Conservation (phyloP, 1,284 basidiomycete species). For the Boletus semigastroideus region DNA sequence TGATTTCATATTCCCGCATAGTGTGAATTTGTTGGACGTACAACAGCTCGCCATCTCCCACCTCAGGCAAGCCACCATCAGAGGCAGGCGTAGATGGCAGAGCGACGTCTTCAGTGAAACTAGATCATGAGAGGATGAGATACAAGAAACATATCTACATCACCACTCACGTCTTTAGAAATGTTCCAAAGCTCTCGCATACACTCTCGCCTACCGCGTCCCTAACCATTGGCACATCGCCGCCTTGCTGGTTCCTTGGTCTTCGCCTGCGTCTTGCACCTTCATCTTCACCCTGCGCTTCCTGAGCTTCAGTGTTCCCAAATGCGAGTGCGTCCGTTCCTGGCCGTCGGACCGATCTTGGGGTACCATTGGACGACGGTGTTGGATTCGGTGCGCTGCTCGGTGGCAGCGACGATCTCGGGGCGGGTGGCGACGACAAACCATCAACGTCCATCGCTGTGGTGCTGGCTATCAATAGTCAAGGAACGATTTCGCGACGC, state of each 20-base stretch:
- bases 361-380: conserved; percentile 43
- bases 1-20: conserved; percentile 91
- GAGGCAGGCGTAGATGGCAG: conserved; percentile 75
- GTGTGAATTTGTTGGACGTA: conserved; percentile 92
- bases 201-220: conserved; percentile 94
- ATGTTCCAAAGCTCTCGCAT: conserved; percentile 85
- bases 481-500: conserved; percentile 28
- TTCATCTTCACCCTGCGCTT: conserved; percentile 41
- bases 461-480: conserved; percentile 6
- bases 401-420: conserved; percentile 56
- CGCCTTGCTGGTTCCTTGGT: conserved; percentile 50
- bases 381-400: conserved; percentile 61
- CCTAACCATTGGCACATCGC: conserved; percentile 80
- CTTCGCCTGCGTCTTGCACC: conserved; percentile 43
- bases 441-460: conserved; percentile 42
- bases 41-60: conserved; percentile 62
- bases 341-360: conserved; percentile 44
- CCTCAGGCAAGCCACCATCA: conserved; percentile 58
- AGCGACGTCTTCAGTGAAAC: conserved; percentile 79
- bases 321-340: conserved; percentile 62
- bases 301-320: conserved; percentile 55
- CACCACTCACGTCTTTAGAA: conserved; percentile 79
- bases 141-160: neutral
- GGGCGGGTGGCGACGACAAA: conserved; percentile 42
- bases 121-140: conserved; percentile 33